A percentile compares a stretch with the other conserved stretches of the same genome.
phyloP scores from a whole-genome alignment of 768 basidiomycete genomes.

The Psilocybe subaeruginosa region DNA sequence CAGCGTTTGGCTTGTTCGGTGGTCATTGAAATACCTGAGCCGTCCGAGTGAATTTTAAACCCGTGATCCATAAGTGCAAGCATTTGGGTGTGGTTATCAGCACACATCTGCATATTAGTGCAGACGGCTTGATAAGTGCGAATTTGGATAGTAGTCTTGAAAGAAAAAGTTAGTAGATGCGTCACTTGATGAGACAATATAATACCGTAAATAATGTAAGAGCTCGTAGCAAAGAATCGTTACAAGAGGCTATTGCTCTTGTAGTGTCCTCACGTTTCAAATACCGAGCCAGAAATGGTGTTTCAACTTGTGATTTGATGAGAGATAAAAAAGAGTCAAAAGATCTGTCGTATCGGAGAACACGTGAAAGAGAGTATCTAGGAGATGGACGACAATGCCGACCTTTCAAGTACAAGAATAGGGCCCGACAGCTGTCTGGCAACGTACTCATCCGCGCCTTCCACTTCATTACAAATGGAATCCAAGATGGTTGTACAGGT shows the following conservation, averaged over 20 bases:
- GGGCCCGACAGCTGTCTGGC: constrained; percentile 48
- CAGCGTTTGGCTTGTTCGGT: constrained; percentile 14
- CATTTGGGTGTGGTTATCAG: constrained; percentile 20
- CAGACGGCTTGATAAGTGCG: constrained; percentile 28
- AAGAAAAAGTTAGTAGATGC: neutral
- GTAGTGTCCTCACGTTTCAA: constrained; percentile 65
- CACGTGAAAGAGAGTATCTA: neutral
- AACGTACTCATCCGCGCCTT: constrained; percentile 45
- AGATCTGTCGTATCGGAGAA: constrained; percentile 7
- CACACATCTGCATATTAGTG: constrained; percentile 19
- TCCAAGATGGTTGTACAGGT: constrained; percentile 63
- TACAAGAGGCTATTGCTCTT: constrained; percentile 46
- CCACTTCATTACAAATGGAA: constrained; percentile 56
- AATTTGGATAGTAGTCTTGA: constrained; percentile 26
- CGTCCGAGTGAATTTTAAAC: neutral
- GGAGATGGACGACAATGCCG: constrained; percentile 2
- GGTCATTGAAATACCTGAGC: neutral
- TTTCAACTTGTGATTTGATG: constrained; percentile 46
- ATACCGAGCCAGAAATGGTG: constrained; percentile 72
- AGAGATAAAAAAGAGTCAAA: constrained; percentile 32
- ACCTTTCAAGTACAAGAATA: constrained; percentile 48
- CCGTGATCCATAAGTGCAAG: constrained; percentile 16
- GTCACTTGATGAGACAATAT: neutral
- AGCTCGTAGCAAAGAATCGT: constrained; percentile 55
- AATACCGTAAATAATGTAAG: constrained; percentile 36